These are phyloP conservation scores for Diaporthe ilicicola DNA, from an alignment of 2,329 filamentous ascomycete species.

Conservation along the genomic window DNA sequence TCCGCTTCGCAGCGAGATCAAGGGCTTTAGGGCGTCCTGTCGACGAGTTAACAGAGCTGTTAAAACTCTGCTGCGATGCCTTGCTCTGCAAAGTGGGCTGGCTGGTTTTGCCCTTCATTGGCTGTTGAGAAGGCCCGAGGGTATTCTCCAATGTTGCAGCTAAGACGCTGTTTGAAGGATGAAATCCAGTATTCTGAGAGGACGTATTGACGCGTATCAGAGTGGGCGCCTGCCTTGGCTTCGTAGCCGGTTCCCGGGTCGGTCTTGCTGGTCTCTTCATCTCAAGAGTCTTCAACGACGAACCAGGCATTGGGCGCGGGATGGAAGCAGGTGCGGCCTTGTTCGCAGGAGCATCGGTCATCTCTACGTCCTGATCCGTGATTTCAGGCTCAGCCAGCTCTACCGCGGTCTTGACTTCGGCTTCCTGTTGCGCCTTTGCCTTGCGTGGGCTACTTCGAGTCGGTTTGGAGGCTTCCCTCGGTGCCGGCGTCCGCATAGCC, in stretches of 20 bases:
- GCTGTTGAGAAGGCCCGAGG: constrained; percentile 52
- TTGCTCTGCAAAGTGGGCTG: constrained; percentile 70
- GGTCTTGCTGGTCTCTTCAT: constrained; percentile 70
- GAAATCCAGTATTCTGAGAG: constrained; percentile 68
- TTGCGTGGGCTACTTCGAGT: constrained; percentile 63
- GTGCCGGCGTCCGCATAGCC: constrained; percentile 40
- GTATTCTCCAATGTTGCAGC: constrained; percentile 68
- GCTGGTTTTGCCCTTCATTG: constrained; percentile 71
- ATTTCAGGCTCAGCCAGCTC: constrained; percentile 43
- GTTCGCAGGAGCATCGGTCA: constrained; percentile 61
- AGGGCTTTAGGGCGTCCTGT: constrained; percentile 75
- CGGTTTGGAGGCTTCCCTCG: constrained; percentile 53
- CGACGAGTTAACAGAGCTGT: constrained; percentile 66
- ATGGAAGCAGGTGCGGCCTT: constrained; percentile 68
- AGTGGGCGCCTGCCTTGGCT: constrained; percentile 73
- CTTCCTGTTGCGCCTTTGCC: constrained; percentile 43
- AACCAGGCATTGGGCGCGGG: constrained; percentile 58
- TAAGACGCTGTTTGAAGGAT: constrained; percentile 65
- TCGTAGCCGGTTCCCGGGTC: constrained; percentile 64
- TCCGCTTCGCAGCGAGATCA: constrained; percentile 80
- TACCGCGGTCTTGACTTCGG: constrained; percentile 44
- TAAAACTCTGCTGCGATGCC: constrained; percentile 66
- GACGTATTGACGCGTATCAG: constrained; percentile 76
- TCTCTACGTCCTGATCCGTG: constrained; percentile 59
- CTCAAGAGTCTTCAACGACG: constrained; percentile 60